Percentiles rank a stretch among this genome's conserved stretches.
Conservation (phyloP, 2,329 filamentous ascomycete genomes). For the Verticillium klebahnii region DNA sequence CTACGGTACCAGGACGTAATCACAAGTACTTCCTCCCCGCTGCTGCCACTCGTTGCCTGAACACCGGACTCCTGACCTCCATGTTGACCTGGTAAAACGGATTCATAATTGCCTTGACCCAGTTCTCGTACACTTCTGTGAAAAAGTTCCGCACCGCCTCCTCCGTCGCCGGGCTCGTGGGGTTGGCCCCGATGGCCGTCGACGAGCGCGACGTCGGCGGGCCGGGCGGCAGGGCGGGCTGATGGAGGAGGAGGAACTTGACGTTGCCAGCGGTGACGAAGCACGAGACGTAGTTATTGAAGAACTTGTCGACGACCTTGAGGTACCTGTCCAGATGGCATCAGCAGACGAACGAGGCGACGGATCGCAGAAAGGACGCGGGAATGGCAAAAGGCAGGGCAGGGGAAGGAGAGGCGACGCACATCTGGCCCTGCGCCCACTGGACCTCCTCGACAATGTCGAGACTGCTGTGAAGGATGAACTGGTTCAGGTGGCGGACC, state of each 20-base stretch:
- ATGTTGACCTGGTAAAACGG: conserved; percentile 88
- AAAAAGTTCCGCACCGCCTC: conserved; percentile 96
- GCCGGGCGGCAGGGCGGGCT: conserved; percentile 51
- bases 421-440: conserved; percentile 86
- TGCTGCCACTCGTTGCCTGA: conserved; percentile 73
- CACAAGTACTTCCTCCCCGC: conserved; percentile 91
- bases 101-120: conserved; percentile 95
- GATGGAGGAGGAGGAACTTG: conserved; percentile 91
- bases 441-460: conserved; percentile 96
- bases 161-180: conserved; percentile 84
- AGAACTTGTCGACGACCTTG: conserved; percentile 94
- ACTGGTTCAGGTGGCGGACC: conserved; percentile 92
- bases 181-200: conserved; percentile 76
- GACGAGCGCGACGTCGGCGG: conserved; percentile 46
- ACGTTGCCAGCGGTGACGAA: conserved; percentile 91
- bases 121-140: conserved; percentile 90
- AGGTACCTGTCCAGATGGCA: conserved; percentile 64
- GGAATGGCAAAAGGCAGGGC: conserved; percentile 10
- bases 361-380: background rate
- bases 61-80: conserved; percentile 82
- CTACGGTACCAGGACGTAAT: conserved; percentile 12
- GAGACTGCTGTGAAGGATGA: conserved; percentile 88
- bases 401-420: conserved; percentile 21
- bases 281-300: conserved; percentile 90
- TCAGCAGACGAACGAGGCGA: too few species aligned